These are phyloP conservation scores for Cyclaneusma minus DNA, from an alignment of 2,329 filamentous ascomycete genomes.

Conservation along the genomic window DNA sequence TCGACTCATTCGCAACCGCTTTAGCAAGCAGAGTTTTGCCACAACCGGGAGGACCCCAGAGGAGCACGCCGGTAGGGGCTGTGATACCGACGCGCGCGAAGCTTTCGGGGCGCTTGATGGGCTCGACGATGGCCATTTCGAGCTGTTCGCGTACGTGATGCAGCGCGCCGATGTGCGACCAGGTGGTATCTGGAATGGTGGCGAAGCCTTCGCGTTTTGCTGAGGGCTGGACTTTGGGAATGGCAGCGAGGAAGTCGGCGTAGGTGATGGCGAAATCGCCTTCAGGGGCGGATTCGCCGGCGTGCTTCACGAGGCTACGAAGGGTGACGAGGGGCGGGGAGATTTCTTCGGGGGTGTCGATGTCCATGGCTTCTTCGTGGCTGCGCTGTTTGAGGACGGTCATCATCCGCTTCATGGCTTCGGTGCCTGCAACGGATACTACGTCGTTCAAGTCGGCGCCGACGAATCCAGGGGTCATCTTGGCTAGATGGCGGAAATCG, in stretches of 20 bases:
- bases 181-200: constrained; percentile 84
- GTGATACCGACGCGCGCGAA: constrained; percentile 67
- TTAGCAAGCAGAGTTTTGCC: constrained; percentile 95
- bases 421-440: constrained; percentile 24
- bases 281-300: constrained; percentile 32
- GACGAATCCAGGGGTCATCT: constrained; percentile 81
- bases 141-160: constrained; percentile 66
- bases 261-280: constrained; percentile 44
- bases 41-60: constrained; percentile 94
- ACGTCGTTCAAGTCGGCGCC: constrained; percentile 69
- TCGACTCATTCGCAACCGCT: constrained; percentile 86
- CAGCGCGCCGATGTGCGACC: constrained; percentile 82
- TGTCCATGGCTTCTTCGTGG: constrained; percentile 2
- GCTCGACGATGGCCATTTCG: constrained; percentile 72
- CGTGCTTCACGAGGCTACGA: constrained; percentile 35
- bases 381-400: constrained; percentile 15
- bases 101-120: constrained; percentile 67
- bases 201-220: constrained; percentile 89
- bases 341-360: constrained; percentile 3
- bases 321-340: constrained; percentile 24
- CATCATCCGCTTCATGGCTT: constrained; percentile 22
- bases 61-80: constrained; percentile 71
- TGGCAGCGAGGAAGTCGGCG: constrained; percentile 56
- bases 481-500: constrained; percentile 60
- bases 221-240: constrained; percentile 63